phyloP scores from a whole-genome alignment of 768 basidiomycete genomes.

The Chalciporus pseudorubinellus region DNA sequence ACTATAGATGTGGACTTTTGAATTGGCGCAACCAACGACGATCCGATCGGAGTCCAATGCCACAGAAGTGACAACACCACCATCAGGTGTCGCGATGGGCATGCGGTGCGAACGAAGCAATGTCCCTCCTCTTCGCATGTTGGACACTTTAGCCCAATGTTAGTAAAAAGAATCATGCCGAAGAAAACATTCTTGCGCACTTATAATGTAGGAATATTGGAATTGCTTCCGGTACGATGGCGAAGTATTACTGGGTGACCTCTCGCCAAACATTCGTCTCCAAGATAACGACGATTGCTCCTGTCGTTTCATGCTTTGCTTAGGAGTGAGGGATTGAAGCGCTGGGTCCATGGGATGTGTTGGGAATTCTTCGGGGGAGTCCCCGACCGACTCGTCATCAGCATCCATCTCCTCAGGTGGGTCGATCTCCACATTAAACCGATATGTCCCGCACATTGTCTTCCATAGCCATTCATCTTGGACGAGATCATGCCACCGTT shows the following conservation, averaged over 20 bases:
- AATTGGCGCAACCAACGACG: slow-evolving; percentile 85
- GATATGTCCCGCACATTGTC: slow-evolving; percentile 60
- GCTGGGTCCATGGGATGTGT: slow-evolving; percentile 40
- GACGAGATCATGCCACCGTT: slow-evolving; percentile 66
- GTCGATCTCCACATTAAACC: slow-evolving; percentile 37
- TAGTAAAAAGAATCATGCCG: not conserved
- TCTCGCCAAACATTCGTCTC: slow-evolving; percentile 15
- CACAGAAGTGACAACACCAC: slow-evolving; percentile 81
- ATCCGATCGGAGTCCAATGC: slow-evolving; percentile 83
- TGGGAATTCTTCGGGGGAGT: slow-evolving; percentile 35
- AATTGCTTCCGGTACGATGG: slow-evolving; percentile 67
- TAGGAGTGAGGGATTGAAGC: slow-evolving; percentile 37
- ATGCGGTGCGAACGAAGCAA: slow-evolving; percentile 66
- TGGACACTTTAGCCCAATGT: slow-evolving; percentile 51
- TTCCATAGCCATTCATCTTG: slow-evolving; percentile 82
- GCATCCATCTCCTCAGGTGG: slow-evolving; percentile 21
- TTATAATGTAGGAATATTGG: slow-evolving; percentile 66
- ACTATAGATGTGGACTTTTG: slow-evolving; percentile 82
- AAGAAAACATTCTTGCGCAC: slow-evolving; percentile 39
- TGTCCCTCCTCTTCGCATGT: slow-evolving; percentile 76
- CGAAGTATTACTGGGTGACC: not conserved
- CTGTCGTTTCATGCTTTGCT: slow-evolving; percentile 29
- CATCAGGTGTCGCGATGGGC: slow-evolving; percentile 38
- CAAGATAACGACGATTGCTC: slow-evolving; percentile 26
- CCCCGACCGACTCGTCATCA: slow-evolving; percentile 29